A percentile compares a stretch with the other conserved stretches of the same genome.
Conservation (phyloP, 257 asterid species). For the Osmanthus fragrans region DNA sequence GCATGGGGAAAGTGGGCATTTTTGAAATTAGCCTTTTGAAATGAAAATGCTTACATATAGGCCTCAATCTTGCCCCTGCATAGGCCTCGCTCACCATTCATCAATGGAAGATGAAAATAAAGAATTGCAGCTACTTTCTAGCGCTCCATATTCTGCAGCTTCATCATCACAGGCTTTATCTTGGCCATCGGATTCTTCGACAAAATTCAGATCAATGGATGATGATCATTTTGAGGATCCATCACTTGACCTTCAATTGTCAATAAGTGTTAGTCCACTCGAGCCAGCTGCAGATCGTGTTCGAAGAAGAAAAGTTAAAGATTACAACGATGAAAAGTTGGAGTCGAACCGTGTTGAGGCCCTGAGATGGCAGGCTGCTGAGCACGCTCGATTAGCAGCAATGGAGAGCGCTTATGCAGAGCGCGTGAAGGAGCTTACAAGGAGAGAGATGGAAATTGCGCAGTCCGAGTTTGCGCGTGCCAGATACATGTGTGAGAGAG, state of each 20-base stretch:
- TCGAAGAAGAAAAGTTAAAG: slow-evolving; percentile 19
- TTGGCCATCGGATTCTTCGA: slow-evolving; percentile 37
- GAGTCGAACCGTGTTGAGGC: slow-evolving; percentile 40
- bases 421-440: slow-evolving; percentile 69
- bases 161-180: slow-evolving; percentile 36
- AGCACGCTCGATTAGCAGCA: slow-evolving; percentile 74
- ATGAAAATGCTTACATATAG: slow-evolving; percentile 1
- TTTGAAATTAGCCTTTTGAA: neutral
- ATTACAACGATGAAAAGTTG: slow-evolving; percentile 10
- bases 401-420: slow-evolving; percentile 76
- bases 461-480: slow-evolving; percentile 72
- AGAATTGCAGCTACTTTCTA: slow-evolving; percentile 67
- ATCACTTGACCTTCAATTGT: slow-evolving; percentile 64
- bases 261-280: slow-evolving; percentile 50
- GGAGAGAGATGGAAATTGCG: slow-evolving; percentile 79
- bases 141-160: slow-evolving; percentile 19
- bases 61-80: neutral
- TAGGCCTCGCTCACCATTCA: neutral
- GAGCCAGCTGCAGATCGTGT: slow-evolving; percentile 29
- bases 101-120: slow-evolving; percentile 63
- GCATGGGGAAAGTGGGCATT: neutral
- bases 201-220: slow-evolving; percentile 27
- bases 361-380: slow-evolving; percentile 74
- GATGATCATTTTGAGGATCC: slow-evolving; percentile 45
- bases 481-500: slow-evolving; percentile 60